Evolutionary conservation across 192 early-diverging fungal genomes (phyloP).

Genomic region (Coemansia biformis): DNA sequence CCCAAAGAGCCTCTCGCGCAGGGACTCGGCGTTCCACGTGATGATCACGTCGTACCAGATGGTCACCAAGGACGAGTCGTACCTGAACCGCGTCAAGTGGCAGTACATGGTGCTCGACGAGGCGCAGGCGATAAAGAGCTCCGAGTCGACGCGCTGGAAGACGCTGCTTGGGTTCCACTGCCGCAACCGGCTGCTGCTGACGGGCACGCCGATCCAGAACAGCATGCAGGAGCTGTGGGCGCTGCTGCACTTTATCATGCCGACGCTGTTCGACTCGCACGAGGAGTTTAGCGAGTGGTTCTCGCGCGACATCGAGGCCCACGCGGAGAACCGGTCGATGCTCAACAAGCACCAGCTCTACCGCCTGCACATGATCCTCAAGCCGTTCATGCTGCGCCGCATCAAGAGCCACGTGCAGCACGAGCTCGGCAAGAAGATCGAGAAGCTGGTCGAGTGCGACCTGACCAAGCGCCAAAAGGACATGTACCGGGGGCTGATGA

Average conservation of each 20-base stretch:
- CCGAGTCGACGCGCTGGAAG: slow-evolving; percentile 82
- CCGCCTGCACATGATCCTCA: slow-evolving; percentile 84
- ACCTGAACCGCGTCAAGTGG: slow-evolving; percentile 83
- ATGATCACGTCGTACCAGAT: slow-evolving; percentile 88
- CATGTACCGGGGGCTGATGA: slow-evolving; percentile 69
- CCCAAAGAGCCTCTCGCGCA: slow-evolving; percentile 66
- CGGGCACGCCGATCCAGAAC: slow-evolving; percentile 93
- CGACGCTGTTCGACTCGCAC: slow-evolving; percentile 86
- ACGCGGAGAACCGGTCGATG: slow-evolving; percentile 74
- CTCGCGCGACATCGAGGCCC: slow-evolving; percentile 84
- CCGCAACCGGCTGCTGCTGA: slow-evolving; percentile 78
- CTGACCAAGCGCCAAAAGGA: slow-evolving; percentile 68
- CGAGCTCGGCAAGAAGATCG: slow-evolving; percentile 89
- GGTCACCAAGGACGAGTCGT: slow-evolving; percentile 72
- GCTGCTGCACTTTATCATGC: slow-evolving; percentile 92
- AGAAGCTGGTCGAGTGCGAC: slow-evolving; percentile 72
- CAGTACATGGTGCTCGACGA: slow-evolving; percentile 96
- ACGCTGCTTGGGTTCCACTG: slow-evolving; percentile 76
- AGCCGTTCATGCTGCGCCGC: slow-evolving; percentile 92
- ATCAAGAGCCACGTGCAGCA: slow-evolving; percentile 87
- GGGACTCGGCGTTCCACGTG: slow-evolving; percentile 81
- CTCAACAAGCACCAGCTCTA: slow-evolving; percentile 81
- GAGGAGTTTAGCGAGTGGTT: slow-evolving; percentile 95
- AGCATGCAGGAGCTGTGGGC: slow-evolving; percentile 94
- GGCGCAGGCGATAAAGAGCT: slow-evolving; percentile 91